These are phyloP conservation scores for Neospermospora avenae DNA, from an alignment of 2,329 filamentous ascomycete genomes.

Conservation along the genomic window DNA sequence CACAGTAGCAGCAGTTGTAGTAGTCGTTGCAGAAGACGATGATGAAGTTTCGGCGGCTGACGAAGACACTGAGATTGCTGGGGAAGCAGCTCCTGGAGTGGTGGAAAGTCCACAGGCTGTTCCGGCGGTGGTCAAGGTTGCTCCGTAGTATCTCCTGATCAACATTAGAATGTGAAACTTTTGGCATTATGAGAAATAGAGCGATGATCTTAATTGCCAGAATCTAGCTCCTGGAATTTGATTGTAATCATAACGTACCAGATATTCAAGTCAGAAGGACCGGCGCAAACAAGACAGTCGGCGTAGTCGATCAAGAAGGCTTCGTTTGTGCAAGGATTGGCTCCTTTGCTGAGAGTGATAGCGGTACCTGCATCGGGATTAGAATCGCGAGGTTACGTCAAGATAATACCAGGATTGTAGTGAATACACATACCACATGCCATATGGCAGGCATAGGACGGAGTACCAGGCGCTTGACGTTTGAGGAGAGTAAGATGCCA, in stretches of 20 bases:
- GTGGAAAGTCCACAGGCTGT: slow-evolving; percentile 15
- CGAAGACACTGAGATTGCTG: neutral
- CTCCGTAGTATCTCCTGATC: slow-evolving; percentile 18
- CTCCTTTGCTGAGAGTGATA: slow-evolving; percentile 10
- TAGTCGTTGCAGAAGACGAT: neutral
- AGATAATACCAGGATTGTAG: neutral
- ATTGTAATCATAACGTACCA: slow-evolving; percentile 1
- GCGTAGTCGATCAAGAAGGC: slow-evolving; percentile 22
- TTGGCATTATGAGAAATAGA: too few relatives aligned
- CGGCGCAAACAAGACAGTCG: slow-evolving; percentile 22
- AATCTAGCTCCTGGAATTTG: too few relatives aligned
- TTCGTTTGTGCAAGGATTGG: slow-evolving; percentile 15
- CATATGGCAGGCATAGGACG: slow-evolving; percentile 18
- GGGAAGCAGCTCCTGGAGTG: slow-evolving; percentile 2
- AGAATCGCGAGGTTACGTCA: neutral
- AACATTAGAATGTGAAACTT: too few relatives aligned
- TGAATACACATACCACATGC: slow-evolving; percentile 18
- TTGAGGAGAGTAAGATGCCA: slow-evolving; percentile 16
- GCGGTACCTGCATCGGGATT: slow-evolving; percentile 2
- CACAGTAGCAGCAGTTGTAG: neutral
- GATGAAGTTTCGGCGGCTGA: neutral
- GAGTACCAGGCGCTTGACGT: slow-evolving; percentile 21
- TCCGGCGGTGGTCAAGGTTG: slow-evolving; percentile 13
- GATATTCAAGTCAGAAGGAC: slow-evolving; percentile 23
- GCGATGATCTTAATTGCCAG: too few relatives aligned